Percentiles rank a stretch among this genome's conserved stretches.
Conservation (phyloP, 768 basidiomycete species). For the Suillus clintonianus region DNA sequence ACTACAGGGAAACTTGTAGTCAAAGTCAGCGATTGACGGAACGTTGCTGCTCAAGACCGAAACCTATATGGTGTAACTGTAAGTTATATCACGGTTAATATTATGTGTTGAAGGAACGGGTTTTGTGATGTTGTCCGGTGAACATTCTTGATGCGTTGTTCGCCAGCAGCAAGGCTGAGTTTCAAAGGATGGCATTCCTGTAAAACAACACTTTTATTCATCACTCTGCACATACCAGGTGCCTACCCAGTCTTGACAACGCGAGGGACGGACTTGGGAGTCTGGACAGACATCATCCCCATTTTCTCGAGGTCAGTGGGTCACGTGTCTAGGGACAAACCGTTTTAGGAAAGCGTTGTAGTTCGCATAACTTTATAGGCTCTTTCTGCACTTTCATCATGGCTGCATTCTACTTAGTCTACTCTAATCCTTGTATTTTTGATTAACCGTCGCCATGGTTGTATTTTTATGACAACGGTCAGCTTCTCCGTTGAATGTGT, state of each 20-base stretch:
- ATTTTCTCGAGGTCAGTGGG: too few species aligned
- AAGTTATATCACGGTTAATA: not conserved
- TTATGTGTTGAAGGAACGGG: not conserved
- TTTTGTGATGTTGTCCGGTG: not conserved
- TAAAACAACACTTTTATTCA: not conserved
- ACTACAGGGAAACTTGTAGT: constrained; percentile 87
- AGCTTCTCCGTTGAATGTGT: not conserved
- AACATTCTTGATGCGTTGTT: too few species aligned
- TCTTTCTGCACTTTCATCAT: not conserved
- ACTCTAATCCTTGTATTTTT: constrained; percentile 1
- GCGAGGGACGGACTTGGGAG: too few species aligned
- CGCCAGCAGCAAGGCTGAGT: too few species aligned
- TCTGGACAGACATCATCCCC: too few species aligned
- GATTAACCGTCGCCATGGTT: not conserved
- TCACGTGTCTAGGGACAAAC: not conserved
- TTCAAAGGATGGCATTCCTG: not conserved
- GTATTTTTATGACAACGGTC: not conserved
- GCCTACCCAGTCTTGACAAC: too few species aligned
- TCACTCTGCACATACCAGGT: not conserved
- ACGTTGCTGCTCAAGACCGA: not conserved
- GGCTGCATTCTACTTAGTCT: not conserved
- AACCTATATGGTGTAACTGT: not conserved
- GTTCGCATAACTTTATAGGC: not conserved
- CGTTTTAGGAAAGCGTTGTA: not conserved
- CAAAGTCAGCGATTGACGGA: constrained; percentile 47